Evolutionary conservation across 2,329 filamentous ascomycete genomes (phyloP).

Genomic region (Ramichloridium luteum): DNA sequence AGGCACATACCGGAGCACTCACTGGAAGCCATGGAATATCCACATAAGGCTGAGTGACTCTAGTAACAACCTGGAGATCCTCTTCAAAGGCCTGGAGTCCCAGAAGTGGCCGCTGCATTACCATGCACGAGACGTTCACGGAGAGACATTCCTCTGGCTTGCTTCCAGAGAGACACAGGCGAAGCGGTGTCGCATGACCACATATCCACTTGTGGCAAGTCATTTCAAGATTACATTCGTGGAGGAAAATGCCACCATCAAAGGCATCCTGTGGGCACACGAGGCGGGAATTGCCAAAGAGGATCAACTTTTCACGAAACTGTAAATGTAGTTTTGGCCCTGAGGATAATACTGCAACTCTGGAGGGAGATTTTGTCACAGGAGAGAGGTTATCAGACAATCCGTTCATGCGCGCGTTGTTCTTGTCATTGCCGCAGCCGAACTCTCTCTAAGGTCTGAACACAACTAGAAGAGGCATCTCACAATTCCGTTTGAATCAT

Average conservation of each 20-base stretch:
- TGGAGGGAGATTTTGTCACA: no score
- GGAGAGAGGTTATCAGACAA: no score
- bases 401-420: no score
- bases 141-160: neutral
- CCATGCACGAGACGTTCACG: no score
- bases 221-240: neutral
- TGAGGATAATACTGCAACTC: no score
- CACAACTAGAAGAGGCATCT: no score
- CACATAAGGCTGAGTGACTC: neutral
- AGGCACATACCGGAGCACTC: neutral
- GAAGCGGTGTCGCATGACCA: neutral
- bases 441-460: no score
- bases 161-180: neutral
- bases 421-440: no score
- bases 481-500: no score
- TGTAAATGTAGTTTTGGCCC: no score
- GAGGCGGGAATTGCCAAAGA: neutral
- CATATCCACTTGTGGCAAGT: neutral
- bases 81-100: neutral
- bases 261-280: neutral
- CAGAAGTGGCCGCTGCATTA: conserved; percentile 1
- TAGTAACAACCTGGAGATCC: neutral
- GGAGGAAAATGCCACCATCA: neutral
- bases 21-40: neutral
- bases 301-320: neutral